Percentiles rank a stretch among this genome's conserved stretches.
Evolutionary conservation across 2,329 filamentous ascomycete genomes (phyloP).

Genomic region (Myotisia sp.): DNA sequence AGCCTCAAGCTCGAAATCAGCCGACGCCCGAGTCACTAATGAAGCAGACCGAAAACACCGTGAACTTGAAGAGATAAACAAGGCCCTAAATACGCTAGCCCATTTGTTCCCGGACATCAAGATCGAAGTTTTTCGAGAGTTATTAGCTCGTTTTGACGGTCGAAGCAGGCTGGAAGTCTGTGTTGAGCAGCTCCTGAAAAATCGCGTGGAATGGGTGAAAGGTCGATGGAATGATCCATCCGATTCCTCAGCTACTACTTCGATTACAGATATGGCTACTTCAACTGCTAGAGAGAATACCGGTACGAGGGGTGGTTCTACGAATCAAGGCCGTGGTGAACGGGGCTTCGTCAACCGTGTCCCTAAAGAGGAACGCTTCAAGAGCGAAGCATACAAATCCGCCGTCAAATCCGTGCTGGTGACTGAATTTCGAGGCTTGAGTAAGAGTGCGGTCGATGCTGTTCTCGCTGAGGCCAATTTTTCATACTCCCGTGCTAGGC

Average conservation of each 20-base stretch:
- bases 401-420: constrained; percentile 26
- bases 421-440: constrained; percentile 32
- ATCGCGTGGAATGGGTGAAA: constrained; percentile 34
- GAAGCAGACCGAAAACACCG: constrained; percentile 20
- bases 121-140: constrained; percentile 35
- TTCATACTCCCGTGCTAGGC: constrained; percentile 31
- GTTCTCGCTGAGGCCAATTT: constrained; percentile 36
- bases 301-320: constrained; percentile 3
- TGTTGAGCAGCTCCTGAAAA: constrained; percentile 33
- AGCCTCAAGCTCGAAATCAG: constrained; percentile 8
- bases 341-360: constrained; percentile 16
- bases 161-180: constrained; percentile 33
- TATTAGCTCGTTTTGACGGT: constrained; percentile 34
- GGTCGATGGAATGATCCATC: constrained; percentile 32
- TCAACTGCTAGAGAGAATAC: constrained; percentile 1
- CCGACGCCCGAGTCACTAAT: constrained; percentile 8
- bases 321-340: constrained; percentile 5
- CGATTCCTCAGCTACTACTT: constrained; percentile 9
- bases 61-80: constrained; percentile 29
- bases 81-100: constrained; percentile 27
- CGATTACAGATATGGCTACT: neutral
- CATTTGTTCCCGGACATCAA: constrained; percentile 34
- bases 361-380: constrained; percentile 30
- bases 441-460: constrained; percentile 31
- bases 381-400: constrained; percentile 29